phyloP scores from a whole-genome alignment of 2,329 filamentous ascomycete species.

The Stagonosporopsis chrysanthemi region DNA sequence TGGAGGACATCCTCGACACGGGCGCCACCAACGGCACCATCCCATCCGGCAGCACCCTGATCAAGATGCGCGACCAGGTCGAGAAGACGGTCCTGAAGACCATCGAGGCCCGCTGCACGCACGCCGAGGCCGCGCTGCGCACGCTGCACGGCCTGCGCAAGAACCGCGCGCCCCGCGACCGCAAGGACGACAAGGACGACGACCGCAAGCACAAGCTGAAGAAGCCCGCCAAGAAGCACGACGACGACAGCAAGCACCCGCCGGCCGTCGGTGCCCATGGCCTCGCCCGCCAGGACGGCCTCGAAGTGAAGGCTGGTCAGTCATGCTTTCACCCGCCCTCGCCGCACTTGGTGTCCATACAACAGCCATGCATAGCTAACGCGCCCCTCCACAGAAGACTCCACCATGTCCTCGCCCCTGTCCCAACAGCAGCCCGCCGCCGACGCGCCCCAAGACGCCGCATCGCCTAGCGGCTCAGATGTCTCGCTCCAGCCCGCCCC shows the following conservation, averaged over 20 bases:
- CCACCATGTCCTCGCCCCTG: constrained; percentile 48
- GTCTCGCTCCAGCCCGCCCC: constrained; percentile 66
- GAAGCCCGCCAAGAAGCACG: constrained; percentile 81
- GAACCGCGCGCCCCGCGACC: constrained; percentile 63
- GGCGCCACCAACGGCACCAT: constrained; percentile 60
- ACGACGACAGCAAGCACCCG: constrained; percentile 68
- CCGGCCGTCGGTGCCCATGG: constrained; percentile 69
- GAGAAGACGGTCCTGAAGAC: constrained; percentile 60
- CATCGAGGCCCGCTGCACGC: constrained; percentile 62
- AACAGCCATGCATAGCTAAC: too few species aligned
- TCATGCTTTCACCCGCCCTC: constrained; percentile 8
- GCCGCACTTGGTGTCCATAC: constrained; percentile 3
- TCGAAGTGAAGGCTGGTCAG: constrained; percentile 47
- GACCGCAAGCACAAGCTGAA: constrained; percentile 56
- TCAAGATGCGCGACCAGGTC: constrained; percentile 70
- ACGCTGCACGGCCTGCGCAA: constrained; percentile 72
- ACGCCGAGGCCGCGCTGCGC: constrained; percentile 77
- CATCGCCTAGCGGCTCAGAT: constrained; percentile 65
- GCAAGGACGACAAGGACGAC: constrained; percentile 57
- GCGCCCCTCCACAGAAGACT: constrained; percentile 38
- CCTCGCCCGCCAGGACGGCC: constrained; percentile 69
- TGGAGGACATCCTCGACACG: constrained; percentile 75
- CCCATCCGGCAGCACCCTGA: constrained; percentile 68
- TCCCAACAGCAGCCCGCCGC: constrained; percentile 37
- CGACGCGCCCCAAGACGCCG: constrained; percentile 68